Base-by-base conservation (phyloP, 2,329 filamentous ascomycete genomes). In the Penicillium sclerotiorum region DNA sequence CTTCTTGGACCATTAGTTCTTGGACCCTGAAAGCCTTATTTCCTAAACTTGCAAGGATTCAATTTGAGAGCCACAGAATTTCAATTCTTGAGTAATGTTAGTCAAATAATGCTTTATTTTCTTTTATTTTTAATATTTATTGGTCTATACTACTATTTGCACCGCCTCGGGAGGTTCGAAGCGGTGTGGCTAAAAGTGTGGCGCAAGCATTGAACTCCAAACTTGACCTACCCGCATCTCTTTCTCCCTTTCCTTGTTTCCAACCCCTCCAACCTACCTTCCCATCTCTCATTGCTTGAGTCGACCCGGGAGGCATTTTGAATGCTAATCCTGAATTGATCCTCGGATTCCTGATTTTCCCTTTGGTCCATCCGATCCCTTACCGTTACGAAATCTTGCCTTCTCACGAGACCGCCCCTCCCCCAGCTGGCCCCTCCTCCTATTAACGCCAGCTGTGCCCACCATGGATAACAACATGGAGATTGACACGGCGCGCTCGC, bases 381-480 rank as follows among this genome's bases (percentile, higher is more conserved):
- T 15, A 25, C 36, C 45, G 42, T 44, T 50, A 49, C 51, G 57
- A 53, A 42, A 39, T 49, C 50, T 42, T 57, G 50, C 55, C 54
- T 56, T 62, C 67, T 66, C 65, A 70, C 67, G 65, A 69, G 67
- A 69, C 65, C 66, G 54, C 57, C 60, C 57, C 62, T 60, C 56
- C 57, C 57, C 51, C 58, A 62, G 59, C 54, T 59, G 59, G 58
- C 58, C 56, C 60, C 53, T 60, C 58, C 57, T 55, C 58, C 57
- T 55, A 48, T 61, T 55, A 12, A 49, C 38, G 51, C 55, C 59
- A 59, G 53, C 54, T 59, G 58, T 55, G 57, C 50, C 57, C 45
- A 53, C 56, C 51, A 96, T 96, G 91, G 93, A 99, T 76, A 95
- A 91, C 69, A 96, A 95, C 76, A 99, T 99, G 94, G 93, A 96